Evolutionary conservation across 1,139 yeast species (phyloP), one percentile per base, ranked within the genome.

Genomic region (Kurtzmaniella quercitrusa): DNA sequence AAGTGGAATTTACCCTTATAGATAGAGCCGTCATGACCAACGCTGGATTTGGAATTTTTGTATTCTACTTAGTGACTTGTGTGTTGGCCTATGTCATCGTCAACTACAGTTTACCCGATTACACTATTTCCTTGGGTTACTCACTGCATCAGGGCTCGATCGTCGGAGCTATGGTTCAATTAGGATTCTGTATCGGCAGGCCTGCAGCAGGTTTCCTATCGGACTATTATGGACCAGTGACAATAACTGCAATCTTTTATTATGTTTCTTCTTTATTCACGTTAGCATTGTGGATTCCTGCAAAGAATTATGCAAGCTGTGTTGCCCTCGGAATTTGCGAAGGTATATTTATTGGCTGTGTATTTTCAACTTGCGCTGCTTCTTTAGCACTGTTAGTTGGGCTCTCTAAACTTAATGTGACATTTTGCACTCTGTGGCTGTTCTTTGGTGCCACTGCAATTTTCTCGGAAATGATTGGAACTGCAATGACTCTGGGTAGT

Each of bases 271-370:
- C 78, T 39, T 59, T 65, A 34, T 61, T 59, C 43, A 70, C 65
- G 28, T 59, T 63, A 33, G 82, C 80, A 2, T 76, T 81, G 77
- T 82, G 87, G 87, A 69, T 80, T 33, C 83, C 84, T 2, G 73
- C 80, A 12, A 59, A 76, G 39, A 77, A 75, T 50, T 74, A 61
- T 48, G 80, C 80, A 2, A 74, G 80, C 3, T 54, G 56, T 2
- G 48, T 65, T 14, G 56, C 51, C 6, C 57, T 63, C 45, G 61
- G 59, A 1, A 23, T 66, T 8, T 40, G 63, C 5, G 49, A 52
- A 41, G 71, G 71, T 0, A 49, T 51, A 1, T 45, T 61, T 19
- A 62, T 65, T 61, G 68, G 51, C 15, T 42, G 59, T 1, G 51
- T 66, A 14, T 66, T 56, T 46, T 61, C 63, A 6, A 59, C 65